phyloP scores from a whole-genome alignment of 73 alveolate species.

The Paramecium sexaurelia region DNA sequence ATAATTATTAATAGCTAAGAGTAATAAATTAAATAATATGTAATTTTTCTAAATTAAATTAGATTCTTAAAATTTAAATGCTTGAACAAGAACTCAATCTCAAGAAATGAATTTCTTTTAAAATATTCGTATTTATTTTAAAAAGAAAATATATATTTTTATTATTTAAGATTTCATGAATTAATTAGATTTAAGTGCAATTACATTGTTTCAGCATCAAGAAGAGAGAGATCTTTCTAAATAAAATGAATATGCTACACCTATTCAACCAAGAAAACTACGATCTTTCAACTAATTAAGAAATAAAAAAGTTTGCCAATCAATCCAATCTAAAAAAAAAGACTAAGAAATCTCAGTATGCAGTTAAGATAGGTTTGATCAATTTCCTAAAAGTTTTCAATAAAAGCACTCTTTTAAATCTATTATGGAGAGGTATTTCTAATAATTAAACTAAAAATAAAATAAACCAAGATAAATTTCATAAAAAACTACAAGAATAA shows the following conservation, averaged over 20 bases:
- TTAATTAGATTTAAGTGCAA: too few relatives aligned
- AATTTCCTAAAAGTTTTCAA: not conserved
- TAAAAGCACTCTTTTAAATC: not conserved
- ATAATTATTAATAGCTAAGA: not conserved
- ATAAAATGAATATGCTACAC: not conserved
- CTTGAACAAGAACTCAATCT: too few relatives aligned
- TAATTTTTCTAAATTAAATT: not conserved
- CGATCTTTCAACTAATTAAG: not conserved
- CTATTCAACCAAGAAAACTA: not conserved
- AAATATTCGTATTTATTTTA: not conserved
- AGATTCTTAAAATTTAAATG: too few relatives aligned
- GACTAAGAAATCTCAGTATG: not conserved
- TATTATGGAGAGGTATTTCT: not conserved
- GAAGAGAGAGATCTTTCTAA: not conserved
- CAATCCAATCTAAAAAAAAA: not conserved
- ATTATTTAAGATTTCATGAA: too few relatives aligned
- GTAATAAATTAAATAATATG: not conserved
- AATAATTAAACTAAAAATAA: not conserved
- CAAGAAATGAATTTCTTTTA: too few relatives aligned
- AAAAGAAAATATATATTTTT: not conserved
- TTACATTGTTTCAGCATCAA: not conserved
- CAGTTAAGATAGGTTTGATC: not conserved
- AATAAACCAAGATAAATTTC: not conserved
- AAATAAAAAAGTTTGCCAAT: not conserved
- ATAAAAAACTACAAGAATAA: not conserved